These are phyloP conservation scores for Fusarium nodosum DNA, from an alignment of 2,329 filamentous ascomycete genomes.

Conservation along the genomic window DNA sequence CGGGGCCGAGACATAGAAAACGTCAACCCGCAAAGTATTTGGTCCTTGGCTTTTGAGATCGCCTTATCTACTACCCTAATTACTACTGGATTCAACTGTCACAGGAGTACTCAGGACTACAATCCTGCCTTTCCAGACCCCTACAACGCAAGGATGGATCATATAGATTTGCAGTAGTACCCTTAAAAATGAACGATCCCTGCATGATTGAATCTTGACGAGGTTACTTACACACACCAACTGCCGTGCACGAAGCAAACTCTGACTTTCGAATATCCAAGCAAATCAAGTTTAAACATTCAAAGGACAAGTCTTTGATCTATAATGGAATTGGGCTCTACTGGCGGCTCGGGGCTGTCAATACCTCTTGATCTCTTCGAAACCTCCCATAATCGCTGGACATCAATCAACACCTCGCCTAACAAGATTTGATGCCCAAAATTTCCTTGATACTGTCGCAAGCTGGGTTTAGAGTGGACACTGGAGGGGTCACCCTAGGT, in stretches of 20 bases:
- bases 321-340: neutral
- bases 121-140: constrained; percentile 8
- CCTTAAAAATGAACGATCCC: constrained; percentile 16
- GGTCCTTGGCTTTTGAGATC: constrained; percentile 9
- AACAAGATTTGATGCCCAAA: constrained; percentile 9
- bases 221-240: neutral
- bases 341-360: too few species aligned
- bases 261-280: neutral
- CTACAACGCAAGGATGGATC: constrained; percentile 4
- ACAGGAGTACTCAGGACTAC: neutral
- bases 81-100: neutral
- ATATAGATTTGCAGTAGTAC: neutral
- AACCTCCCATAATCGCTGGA: neutral
- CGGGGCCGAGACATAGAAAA: constrained; percentile 8
- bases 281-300: too few species aligned
- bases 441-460: constrained; percentile 12
- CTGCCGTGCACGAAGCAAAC: neutral
- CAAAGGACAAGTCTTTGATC: neutral
- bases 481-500: neutral
- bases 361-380: too few species aligned
- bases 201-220: constrained; percentile 5
- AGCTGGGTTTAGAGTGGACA: constrained; percentile 23
- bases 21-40: constrained; percentile 10
- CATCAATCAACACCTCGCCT: constrained; percentile 1
- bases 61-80: neutral